Evolutionary conservation across 495 filamentous ascomycete genomes (phyloP).

Genomic region (Eremomyces bilateralis): DNA sequence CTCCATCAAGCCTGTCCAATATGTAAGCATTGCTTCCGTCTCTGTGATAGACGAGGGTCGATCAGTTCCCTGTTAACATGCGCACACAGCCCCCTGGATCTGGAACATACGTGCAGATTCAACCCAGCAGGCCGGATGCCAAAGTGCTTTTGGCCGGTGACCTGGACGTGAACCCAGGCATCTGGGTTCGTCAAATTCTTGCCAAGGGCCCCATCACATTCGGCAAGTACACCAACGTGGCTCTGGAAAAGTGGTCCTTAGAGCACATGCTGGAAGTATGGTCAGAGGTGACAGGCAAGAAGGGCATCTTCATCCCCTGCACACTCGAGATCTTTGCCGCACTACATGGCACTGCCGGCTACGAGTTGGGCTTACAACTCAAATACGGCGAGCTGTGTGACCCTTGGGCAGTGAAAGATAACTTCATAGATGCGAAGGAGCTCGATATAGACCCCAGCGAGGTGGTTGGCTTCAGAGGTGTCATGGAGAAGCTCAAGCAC

Average conservation of each 20-base stretch:
- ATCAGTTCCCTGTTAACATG: no score
- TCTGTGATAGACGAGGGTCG: no score
- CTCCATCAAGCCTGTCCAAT: no score
- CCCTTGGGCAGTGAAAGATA: slow-evolving; percentile 9
- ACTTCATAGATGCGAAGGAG: slow-evolving; percentile 9
- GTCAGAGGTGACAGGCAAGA: slow-evolving; percentile 11
- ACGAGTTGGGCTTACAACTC: slow-evolving; percentile 10
- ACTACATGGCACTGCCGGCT: slow-evolving; percentile 8
- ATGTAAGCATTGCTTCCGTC: no score
- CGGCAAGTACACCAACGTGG: slow-evolving; percentile 11
- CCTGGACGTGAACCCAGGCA: slow-evolving; percentile 7
- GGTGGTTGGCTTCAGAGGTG: slow-evolving; percentile 7
- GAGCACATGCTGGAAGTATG: slow-evolving; percentile 7
- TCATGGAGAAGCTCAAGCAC: slow-evolving; percentile 6
- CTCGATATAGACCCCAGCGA: slow-evolving; percentile 8
- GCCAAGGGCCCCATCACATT: slow-evolving; percentile 5
- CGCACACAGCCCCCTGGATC: no score
- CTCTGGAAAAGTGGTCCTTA: slow-evolving; percentile 8
- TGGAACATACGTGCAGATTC: slow-evolving; percentile 9
- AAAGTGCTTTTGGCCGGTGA: slow-evolving; percentile 6
- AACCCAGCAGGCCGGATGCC: slow-evolving; percentile 8
- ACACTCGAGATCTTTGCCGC: slow-evolving; percentile 5
- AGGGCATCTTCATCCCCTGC: slow-evolving; percentile 6
- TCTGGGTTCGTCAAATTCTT: slow-evolving; percentile 7
- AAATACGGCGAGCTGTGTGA: slow-evolving; percentile 9